phyloP scores from a whole-genome alignment of 768 basidiomycete genomes.

The Russula virescens region DNA sequence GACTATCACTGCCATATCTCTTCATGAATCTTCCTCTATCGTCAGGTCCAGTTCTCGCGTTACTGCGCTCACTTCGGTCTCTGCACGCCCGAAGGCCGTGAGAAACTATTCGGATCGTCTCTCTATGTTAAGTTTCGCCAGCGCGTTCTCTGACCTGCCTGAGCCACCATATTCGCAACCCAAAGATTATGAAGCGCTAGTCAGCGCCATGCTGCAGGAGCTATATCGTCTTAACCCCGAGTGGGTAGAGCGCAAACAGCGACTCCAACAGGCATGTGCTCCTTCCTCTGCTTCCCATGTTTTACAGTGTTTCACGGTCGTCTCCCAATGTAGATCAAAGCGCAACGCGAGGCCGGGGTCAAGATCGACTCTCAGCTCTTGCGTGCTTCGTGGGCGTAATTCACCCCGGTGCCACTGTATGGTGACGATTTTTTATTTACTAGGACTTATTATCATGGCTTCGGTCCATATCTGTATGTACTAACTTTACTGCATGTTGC shows the following conservation, averaged over 20 bases:
- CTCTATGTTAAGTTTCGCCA: constrained; percentile 8
- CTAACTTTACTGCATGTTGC: neutral
- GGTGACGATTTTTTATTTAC: constrained; percentile 8
- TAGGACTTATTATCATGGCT: constrained; percentile 16
- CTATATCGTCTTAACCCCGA: constrained; percentile 22
- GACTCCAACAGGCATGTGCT: constrained; percentile 19
- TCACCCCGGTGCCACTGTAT: neutral
- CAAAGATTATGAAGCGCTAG: constrained; percentile 20
- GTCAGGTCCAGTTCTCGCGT: constrained; percentile 13
- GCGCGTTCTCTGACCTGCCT: constrained; percentile 13
- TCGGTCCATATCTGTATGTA: constrained; percentile 9
- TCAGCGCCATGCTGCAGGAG: constrained; percentile 23
- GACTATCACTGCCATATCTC: constrained; percentile 16
- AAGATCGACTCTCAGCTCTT: constrained; percentile 8
- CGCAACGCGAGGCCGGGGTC: constrained; percentile 15
- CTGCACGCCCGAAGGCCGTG: constrained; percentile 11
- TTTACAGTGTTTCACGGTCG: neutral
- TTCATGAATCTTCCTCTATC: constrained; percentile 10
- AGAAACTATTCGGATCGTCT: constrained; percentile 14
- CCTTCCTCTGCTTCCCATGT: neutral
- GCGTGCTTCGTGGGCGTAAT: constrained; percentile 15
- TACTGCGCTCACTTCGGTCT: constrained; percentile 4
- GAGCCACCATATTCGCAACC: constrained; percentile 15
- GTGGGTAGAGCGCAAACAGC: constrained; percentile 23
- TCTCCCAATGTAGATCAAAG: constrained; percentile 11